Evolutionary conservation across 345 rosid genomes (phyloP), one percentile per base, ranked within the genome.

Genomic region (Eucalyptus tenuipes): DNA sequence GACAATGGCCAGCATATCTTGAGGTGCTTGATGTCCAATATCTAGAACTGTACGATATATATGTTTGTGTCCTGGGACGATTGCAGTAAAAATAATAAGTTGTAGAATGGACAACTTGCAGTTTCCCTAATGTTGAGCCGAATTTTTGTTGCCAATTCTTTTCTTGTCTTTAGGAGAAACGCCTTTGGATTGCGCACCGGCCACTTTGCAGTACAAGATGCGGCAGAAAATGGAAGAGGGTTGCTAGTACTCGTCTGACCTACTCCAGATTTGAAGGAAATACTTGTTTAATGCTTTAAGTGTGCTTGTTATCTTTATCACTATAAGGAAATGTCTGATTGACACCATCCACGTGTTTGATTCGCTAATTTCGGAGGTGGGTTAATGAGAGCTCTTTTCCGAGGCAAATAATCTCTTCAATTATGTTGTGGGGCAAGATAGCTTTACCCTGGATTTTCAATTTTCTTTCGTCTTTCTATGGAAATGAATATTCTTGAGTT

Each of bases 161-260:
- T 86, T 49, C 25, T 59, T 11, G 87, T 53, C 86, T 91, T 14
- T 88, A 96, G 98, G 99, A 86, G 99, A 98, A 94, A 96, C 98
- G 61, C 96, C 98, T 44, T 89, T 98, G 85, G 99, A 98, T 90
- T 97, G 98, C 91, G 98, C 99, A 47, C 98, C 97, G 4, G 97
- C 94, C 40, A 96, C 98, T 52, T 92, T 96, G 87, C 98, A 95
- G 90, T 95, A 93, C 93, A 97, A 96, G 95, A 97, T 98, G 98
- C 92, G 89, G 57, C 91, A 90, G 91, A 97, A 93, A 93, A 90
- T 95, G 90, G 91, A 95, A 91, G 93, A 90, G 89, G 88, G 88
- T 82, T 88, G 87, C 82, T 89, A 80, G 68, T 86, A 86, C 88
- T 49, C 14, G 29, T 40, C 47, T 42, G 84, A 22, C 84, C 29